Base-by-base conservation (phyloP, 176 grass and related monocot species). In the Carex parvula region DNA sequence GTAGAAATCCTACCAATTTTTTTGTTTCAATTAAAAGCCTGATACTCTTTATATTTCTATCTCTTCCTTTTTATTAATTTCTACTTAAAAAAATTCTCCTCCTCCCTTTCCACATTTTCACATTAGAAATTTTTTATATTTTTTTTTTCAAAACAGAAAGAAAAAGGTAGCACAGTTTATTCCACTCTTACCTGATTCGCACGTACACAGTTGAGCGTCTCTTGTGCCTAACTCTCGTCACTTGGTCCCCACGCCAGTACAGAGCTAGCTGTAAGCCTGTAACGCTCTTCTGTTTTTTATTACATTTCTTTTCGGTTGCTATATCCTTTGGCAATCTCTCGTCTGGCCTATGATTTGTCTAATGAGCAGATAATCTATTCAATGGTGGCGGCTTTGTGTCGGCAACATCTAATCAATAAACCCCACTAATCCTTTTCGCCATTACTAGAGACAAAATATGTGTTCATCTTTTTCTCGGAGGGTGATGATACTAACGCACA, bases 251-350 rank as follows among this genome's bases (percentile, higher is more conserved):
- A 64, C 8, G 60, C 79, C 79, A 81, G 79, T 64, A 64, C 41
- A 63, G 6, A 14, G 17, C 55, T 81, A 81, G 79, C 79, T 81
- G 79, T n/a, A n/a, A n/a, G n/a, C n/a, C n/a, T n/a, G n/a, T 81
- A 42, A 81, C 3, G 18, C 79, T 21, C 9, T 15, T 24, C 48
- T 75, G 1, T 74, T 11, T 26, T 52, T 15, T 75, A 4, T 22
- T 73, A 24, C 63, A 24, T 62, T 63, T 20, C 6, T 16, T 50
- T 52, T 26, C n/a, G 17, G 37, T 17, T 74, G 46, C 42, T 77
- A 32, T 77, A 32, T 30, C 22, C 46, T 55, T 30, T 33, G 33
- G 73, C 73, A 75, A 75, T 54, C 46, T 75, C 46, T 39, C 65
- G 18, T 55, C 72, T 78, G 22, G 21, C 48, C 48, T 29, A 18